These are phyloP conservation scores for Thalassiosira oceanica DNA, from an alignment of 352 stramenopile genomes.

Conservation along the genomic window DNA sequence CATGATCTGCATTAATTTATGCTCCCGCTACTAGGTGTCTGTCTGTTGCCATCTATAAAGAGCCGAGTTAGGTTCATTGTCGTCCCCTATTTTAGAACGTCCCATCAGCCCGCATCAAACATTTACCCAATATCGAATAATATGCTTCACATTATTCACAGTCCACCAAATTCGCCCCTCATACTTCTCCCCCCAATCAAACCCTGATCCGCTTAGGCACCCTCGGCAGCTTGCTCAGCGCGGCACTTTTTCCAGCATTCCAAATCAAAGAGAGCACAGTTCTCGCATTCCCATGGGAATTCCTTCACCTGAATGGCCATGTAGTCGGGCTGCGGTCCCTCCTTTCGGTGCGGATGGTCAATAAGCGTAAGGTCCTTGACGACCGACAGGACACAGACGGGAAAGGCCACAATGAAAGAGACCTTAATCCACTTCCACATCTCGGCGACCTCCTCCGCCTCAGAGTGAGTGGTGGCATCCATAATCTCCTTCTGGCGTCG, in stretches of 20 bases:
- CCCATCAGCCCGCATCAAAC: no score
- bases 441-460: slow-evolving; percentile 64
- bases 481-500: slow-evolving; percentile 73
- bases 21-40: no score
- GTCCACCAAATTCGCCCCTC: no score
- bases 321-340: slow-evolving; percentile 70
- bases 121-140: no score
- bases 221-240: slow-evolving; percentile 54
- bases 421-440: slow-evolving; percentile 81
- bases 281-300: slow-evolving; percentile 79
- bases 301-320: slow-evolving; percentile 78
- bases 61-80: no score
- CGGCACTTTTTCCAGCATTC: slow-evolving; percentile 80
- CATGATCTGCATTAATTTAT: no score
- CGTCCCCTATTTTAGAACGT: no score
- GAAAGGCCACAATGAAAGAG: slow-evolving; percentile 58
- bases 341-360: slow-evolving; percentile 53
- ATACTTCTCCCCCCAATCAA: no score
- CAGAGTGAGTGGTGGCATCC: slow-evolving; percentile 44
- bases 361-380: slow-evolving; percentile 69
- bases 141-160: no score
- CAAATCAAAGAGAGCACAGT: slow-evolving; percentile 74
- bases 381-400: slow-evolving; percentile 54
- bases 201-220: slow-evolving; percentile 2
- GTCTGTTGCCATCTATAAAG: no score